Conservation (phyloP, 1,284 basidiomycete species). For the Schizophyllum commune region DNA sequence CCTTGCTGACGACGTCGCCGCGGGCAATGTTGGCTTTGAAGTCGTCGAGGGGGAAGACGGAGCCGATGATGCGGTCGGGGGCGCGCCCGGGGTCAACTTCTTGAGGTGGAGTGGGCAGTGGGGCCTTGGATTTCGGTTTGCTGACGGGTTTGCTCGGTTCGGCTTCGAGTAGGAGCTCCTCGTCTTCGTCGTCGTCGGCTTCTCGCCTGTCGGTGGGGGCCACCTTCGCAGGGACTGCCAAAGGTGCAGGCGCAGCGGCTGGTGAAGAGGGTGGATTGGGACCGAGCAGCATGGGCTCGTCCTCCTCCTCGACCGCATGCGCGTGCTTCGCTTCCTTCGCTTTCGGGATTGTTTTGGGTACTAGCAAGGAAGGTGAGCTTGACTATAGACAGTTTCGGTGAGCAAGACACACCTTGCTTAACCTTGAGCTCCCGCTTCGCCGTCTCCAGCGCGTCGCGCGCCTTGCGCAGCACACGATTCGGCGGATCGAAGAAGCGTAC, state of each 20-base stretch:
- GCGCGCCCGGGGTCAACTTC: slow-evolving; percentile 35
- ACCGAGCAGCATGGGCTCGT: slow-evolving; percentile 3
- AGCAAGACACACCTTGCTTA: slow-evolving; percentile 47
- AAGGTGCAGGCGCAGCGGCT: slow-evolving; percentile 30
- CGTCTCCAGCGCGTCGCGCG: slow-evolving; percentile 47
- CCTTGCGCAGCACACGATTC: slow-evolving; percentile 51
- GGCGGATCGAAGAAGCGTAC: slow-evolving; percentile 82
- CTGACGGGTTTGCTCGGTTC: slow-evolving; percentile 17
- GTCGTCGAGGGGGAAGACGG: slow-evolving; percentile 65
- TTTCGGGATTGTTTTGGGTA: slow-evolving; percentile 46
- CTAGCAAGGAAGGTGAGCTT: slow-evolving; percentile 22
- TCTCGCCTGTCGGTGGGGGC: background rate
- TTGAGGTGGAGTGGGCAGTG: background rate
- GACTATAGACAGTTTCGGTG: background rate
- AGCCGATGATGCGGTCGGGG: slow-evolving; percentile 64
- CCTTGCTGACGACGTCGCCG: slow-evolving; percentile 76
- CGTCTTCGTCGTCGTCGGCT: slow-evolving; percentile 53
- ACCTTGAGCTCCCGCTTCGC: slow-evolving; percentile 67
- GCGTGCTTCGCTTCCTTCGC: slow-evolving; percentile 50
- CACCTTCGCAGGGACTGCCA: background rate
- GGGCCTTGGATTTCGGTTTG: slow-evolving; percentile 22
- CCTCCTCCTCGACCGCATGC: slow-evolving; percentile 10
- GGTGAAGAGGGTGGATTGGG: slow-evolving; percentile 2
- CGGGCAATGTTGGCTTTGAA: slow-evolving; percentile 62
- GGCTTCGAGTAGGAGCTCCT: slow-evolving; percentile 52